Percentiles rank a stretch among this genome's conserved stretches.
Conservation (phyloP, 2,329 filamentous ascomycete genomes). For the Aspergillus costaricaensis region DNA sequence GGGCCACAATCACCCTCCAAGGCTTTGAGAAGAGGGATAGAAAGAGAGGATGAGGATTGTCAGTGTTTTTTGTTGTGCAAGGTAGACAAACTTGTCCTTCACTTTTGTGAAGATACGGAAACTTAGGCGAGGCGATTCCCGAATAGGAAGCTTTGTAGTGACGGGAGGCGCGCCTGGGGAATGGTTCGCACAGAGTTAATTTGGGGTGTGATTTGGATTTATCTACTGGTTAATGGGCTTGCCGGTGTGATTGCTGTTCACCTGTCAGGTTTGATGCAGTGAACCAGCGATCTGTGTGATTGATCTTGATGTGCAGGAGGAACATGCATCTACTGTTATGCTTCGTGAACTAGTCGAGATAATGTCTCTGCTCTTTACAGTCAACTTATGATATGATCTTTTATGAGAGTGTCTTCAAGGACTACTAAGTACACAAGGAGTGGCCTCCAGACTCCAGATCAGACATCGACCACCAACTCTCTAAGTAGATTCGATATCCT, state of each 20-base stretch:
- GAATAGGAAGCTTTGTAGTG: constrained; percentile 16
- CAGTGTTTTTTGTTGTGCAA: background rate
- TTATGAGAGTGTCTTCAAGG: background rate
- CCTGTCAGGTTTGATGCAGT: background rate
- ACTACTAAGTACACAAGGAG: too few relatives aligned
- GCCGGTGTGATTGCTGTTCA: background rate
- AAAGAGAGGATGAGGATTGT: background rate
- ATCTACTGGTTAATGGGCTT: background rate
- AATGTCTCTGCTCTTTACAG: too few relatives aligned
- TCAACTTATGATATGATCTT: background rate
- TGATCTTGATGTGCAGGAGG: too few relatives aligned
- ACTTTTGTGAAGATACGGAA: constrained; percentile 12
- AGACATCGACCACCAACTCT: background rate
- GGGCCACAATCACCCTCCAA: background rate
- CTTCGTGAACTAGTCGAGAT: too few relatives aligned
- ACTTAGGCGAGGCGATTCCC: constrained; percentile 21
- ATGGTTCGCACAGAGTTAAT: background rate
- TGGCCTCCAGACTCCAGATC: too few relatives aligned
- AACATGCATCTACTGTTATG: too few relatives aligned
- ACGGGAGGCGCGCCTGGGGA: constrained; percentile 6
- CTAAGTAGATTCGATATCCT: constrained; percentile 5
- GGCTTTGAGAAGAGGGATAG: background rate
- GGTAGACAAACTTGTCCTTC: constrained; percentile 13
- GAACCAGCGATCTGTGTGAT: background rate
- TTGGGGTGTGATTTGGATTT: background rate